Base-by-base conservation (phyloP, 768 basidiomycete genomes). In the Amanita rimosa region DNA sequence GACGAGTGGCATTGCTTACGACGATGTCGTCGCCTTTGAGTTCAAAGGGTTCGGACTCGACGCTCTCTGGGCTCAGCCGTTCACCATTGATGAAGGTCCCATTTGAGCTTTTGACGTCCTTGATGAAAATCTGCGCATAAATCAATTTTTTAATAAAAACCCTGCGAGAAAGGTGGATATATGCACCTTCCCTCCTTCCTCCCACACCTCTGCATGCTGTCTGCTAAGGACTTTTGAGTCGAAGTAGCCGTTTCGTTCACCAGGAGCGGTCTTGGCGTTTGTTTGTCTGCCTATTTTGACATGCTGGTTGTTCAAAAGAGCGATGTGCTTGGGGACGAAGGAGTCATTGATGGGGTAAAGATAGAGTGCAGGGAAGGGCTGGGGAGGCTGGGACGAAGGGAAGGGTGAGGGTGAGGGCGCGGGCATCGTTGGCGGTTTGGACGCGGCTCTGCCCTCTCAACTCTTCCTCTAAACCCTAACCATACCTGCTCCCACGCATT, bases 151-250 rank as follows among this genome's bases (percentile, higher is more conserved):
- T 38, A 52, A 44, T 47, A 44, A 51, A 31, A 38, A 14, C 44
- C 39, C 41, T 9, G 13, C 22, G 17, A 36, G 19, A 24, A n/a
- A 47, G 19, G 22, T 4, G n/a, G 42, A 37, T 50, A 37, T 24
- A 21, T 71, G 44, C 43, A 91, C 93, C 79, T 95, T 95, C 40
- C 78, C 81, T 37, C 66, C 71, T 52, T 95, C 90, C 68, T 90
- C 93, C 95, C 85, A 99, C n/a, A 99, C 88, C 67, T 98, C 95
- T 11, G 95, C 95, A 61, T 98, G 95, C 69, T 89, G 86, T 56
- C 95, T 73, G 56, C 87, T 90, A 52, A 99, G 73, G 6, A 98
- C 75, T 62, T 98, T 97, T 19, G 84, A 87, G 69, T 98, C 95
- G 63, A 99, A 97, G 70, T 87, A 99, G 8, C 93, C 95, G 61